Base-by-base conservation (phyloP, 1,284 basidiomycete genomes). In the Polyporus tsugae region DNA sequence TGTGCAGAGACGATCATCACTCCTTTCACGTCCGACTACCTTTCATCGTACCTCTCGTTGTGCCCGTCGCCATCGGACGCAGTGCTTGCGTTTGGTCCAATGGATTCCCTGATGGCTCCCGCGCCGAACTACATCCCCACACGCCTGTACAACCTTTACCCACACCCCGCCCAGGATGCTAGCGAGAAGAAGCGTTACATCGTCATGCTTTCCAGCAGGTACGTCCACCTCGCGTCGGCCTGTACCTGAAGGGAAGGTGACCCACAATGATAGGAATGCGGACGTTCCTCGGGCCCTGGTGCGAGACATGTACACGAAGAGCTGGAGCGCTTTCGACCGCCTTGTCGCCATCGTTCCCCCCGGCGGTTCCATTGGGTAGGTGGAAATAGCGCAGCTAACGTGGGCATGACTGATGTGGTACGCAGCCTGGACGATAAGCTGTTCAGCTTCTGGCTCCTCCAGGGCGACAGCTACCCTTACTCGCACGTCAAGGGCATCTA, bases 221-320 rank as follows among this genome's bases (percentile, higher is more conserved):
- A 74, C n/a, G 82, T 78, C 36, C 46, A 15, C 22, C 57, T 11
- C 2, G 57, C 36, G 33, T 15, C 38, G 11, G 2, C 22, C n/a
- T 57, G 57, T 22, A 11, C 7, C 15, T 59, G 36, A 41, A 25
- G 4, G 19, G 57, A 22, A 10, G 13, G 22, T 59, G 35, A 59
- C 11, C 38, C 2, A 22, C n/a, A 36, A 46, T 59, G 67, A n/a
- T 73, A 91, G 92, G 77, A 94, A 94, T 76, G 92, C 91, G 10
- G 94, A 94, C 74, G 89, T 94, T n/a, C 92, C 93, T 9, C 87
- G 94, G 58, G 91, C 92, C 0, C 85, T 95, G 36, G 91, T 94
- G 33, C 88, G 93, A 67, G 93, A 95, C 75, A 91, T 95, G 90
- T 95, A 95, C 77, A 94, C 92, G 53, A 95, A 95, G 80, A 93